Conservation (phyloP, 2,329 filamentous ascomycete genomes). For the Colletotrichum sp. region DNA sequence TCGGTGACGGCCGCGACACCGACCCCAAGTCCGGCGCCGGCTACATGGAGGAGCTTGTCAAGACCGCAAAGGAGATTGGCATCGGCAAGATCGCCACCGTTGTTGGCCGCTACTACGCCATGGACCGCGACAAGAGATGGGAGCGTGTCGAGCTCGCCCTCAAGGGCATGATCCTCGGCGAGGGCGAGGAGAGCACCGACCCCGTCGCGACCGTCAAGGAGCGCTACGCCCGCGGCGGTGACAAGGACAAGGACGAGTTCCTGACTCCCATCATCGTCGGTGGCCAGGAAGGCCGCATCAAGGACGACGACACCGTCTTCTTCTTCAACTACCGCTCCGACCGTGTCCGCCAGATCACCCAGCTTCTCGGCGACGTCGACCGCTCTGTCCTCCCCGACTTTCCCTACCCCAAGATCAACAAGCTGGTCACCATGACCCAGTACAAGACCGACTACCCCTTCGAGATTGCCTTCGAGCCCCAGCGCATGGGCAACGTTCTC, state of each 20-base stretch:
- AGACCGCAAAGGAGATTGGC: slow-evolving; percentile 82
- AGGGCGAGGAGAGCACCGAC: slow-evolving; percentile 86
- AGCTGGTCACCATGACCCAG: slow-evolving; percentile 93
- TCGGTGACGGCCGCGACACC: slow-evolving; percentile 96
- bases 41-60: slow-evolving; percentile 87
- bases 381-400: slow-evolving; percentile 91
- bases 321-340: slow-evolving; percentile 99
- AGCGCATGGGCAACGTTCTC: slow-evolving; percentile 97
- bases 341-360: slow-evolving; percentile 93
- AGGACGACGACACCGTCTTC: slow-evolving; percentile 93
- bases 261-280: slow-evolving; percentile 96
- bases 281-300: slow-evolving; percentile 83
- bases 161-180: slow-evolving; percentile 83
- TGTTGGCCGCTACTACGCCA: slow-evolving; percentile 96
- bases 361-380: slow-evolving; percentile 91
- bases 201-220: slow-evolving; percentile 86
- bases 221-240: slow-evolving; percentile 76
- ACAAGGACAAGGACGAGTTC: slow-evolving; percentile 90
- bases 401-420: slow-evolving; percentile 87
- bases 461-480: slow-evolving; percentile 89
- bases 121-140: slow-evolving; percentile 99
- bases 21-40: slow-evolving; percentile 92
- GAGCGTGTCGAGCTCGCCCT: slow-evolving; percentile 90
- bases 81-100: slow-evolving; percentile 89
- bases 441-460: slow-evolving; percentile 97